Evolutionary conservation across 2,329 filamentous ascomycete species (phyloP), one percentile per base, ranked within the genome.

Genomic region (Coniochaeta prunicola): DNA sequence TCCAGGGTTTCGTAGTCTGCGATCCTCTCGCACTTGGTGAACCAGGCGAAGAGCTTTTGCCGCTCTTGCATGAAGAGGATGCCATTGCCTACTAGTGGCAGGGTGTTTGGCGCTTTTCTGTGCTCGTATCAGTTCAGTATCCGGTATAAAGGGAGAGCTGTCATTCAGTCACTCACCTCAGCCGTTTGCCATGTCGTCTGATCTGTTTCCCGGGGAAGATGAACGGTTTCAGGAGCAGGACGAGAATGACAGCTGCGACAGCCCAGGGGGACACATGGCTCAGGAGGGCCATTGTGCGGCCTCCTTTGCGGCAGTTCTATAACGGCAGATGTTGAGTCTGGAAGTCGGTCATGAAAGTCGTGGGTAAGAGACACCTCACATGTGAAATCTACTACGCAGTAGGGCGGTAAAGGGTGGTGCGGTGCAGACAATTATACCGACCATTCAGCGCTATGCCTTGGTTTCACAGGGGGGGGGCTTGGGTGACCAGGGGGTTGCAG

Each of bases 11-110:
- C 82, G 57, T 79, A 74, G 36, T 83, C 83, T 61, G 83, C 82
- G 31, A 71, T 71, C 13, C 73, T 76, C 67, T 86, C 82, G 64
- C 82, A 85, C 63, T 75, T 77, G 54, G 80, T 76, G 66, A 88
- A 88, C 85, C 84, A 88, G 8, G 77, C 71, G 62, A 88, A 84
- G 5, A 88, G 76, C 57, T 77, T 80, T 65, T 86, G 80, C 3
- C 85, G 79, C 1, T 81, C 75, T 64, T 80, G 82, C 1, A 87
- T 73, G 65, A 88, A 88, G 8, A 81, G 69, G 53, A 88, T 75
- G 6, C 84, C 85, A 64, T 88, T 87, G 28, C 84, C 85, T 4
- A 79, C 73, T 1, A 87, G 60, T 0, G 84, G 85, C 1, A 82
- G 68, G 2, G 80, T 80, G 58, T 79, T 73, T 2, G 79, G 78